phyloP scores from a whole-genome alignment of 148 eudicot species.

The Rhododendron ovatum region DNA sequence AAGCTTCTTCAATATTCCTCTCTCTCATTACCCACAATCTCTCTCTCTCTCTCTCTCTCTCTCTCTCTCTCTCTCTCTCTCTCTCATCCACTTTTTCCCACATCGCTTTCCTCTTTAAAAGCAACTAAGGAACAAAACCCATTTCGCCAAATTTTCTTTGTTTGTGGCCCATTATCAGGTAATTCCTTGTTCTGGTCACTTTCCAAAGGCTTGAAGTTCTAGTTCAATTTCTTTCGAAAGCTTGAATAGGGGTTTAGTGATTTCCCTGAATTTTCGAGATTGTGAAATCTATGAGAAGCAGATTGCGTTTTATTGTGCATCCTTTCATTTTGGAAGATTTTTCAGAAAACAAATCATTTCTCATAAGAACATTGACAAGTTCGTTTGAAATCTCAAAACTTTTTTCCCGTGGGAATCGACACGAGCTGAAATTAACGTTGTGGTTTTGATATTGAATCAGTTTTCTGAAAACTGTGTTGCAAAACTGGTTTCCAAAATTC shows the following conservation, averaged over 20 bases:
- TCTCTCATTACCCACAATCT: constrained; percentile 12
- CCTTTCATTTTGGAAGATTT: background rate
- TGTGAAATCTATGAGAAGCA: background rate
- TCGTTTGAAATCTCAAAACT: background rate
- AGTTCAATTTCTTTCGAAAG: background rate
- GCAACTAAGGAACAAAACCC: background rate
- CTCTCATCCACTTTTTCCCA: constrained; percentile 5
- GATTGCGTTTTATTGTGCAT: background rate
- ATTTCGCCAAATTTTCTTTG: background rate
- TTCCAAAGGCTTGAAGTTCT: constrained; percentile 10
- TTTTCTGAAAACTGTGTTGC: background rate
- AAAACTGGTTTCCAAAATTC: background rate
- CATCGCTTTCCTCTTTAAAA: constrained; percentile 9
- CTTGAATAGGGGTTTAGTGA: background rate
- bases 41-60: constrained; percentile 18
- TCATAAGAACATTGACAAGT: background rate
- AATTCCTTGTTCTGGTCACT: background rate
- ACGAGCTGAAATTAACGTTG: background rate
- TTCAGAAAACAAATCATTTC: background rate
- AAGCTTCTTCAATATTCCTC: background rate
- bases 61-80: constrained; percentile 22
- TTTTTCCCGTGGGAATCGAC: background rate
- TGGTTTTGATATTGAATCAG: background rate
- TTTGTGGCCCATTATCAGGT: background rate
- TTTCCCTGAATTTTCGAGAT: background rate